A percentile compares a stretch with the other conserved stretches of the same genome.
phyloP scores from a whole-genome alignment of 1,284 basidiomycete species.

The Peniophora sp. region DNA sequence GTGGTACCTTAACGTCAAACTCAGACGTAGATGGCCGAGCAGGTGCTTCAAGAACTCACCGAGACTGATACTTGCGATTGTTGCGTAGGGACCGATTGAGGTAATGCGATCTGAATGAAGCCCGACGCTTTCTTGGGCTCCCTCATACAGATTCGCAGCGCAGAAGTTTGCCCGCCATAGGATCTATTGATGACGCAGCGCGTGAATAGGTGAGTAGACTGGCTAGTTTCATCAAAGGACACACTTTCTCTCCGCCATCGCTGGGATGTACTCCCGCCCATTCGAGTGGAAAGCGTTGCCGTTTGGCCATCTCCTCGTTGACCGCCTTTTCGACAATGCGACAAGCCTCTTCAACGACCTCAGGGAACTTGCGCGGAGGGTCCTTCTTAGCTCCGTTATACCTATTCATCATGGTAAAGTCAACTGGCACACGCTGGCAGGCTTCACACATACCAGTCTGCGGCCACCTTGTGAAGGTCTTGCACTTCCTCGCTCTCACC shows the following conservation, averaged over 20 bases:
- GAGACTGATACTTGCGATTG: constrained; percentile 90
- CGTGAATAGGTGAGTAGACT: background rate
- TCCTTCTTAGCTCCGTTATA: constrained; percentile 64
- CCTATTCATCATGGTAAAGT: constrained; percentile 33
- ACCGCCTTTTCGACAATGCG: constrained; percentile 69
- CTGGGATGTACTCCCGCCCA: constrained; percentile 45
- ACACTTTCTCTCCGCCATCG: constrained; percentile 21
- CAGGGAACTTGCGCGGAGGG: constrained; percentile 53
- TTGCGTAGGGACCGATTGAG: constrained; percentile 85
- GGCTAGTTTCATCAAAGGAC: background rate
- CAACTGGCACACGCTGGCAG: background rate
- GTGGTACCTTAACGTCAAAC: constrained; percentile 45
- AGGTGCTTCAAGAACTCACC: no score
- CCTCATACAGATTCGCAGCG: constrained; percentile 86
- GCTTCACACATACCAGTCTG: constrained; percentile 48
- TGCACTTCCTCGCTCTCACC: constrained; percentile 34
- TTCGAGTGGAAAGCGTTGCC: constrained; percentile 63
- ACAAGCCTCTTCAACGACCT: constrained; percentile 75
- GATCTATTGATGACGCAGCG: constrained; percentile 5
- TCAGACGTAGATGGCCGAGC: no score
- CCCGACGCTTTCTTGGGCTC: constrained; percentile 78
- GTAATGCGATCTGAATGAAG: constrained; percentile 75
- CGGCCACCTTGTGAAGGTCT: constrained; percentile 8
- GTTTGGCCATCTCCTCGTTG: constrained; percentile 61
- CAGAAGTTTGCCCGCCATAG: constrained; percentile 87